A percentile compares a stretch with the other conserved stretches of the same genome.
Conservation (phyloP, 148 eudicot genomes). For the Vaccinium darrowii region DNA sequence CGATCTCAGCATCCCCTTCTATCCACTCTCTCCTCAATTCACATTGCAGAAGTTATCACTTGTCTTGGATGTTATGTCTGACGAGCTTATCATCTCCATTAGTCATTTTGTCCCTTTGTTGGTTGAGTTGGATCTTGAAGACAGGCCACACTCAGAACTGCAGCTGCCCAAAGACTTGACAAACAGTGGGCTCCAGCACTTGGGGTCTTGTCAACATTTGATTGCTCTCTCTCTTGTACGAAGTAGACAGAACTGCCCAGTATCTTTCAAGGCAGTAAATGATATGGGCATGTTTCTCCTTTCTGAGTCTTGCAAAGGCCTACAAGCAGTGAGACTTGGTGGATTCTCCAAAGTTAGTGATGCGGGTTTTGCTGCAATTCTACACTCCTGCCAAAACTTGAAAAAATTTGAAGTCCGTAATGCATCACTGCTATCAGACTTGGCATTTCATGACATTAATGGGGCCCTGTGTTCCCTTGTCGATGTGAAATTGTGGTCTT, state of each 20-base stretch:
- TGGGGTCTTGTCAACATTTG: slow-evolving; percentile 32
- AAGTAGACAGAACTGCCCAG: slow-evolving; percentile 22
- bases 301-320: slow-evolving; percentile 36
- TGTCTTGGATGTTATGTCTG: slow-evolving; percentile 38
- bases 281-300: slow-evolving; percentile 51
- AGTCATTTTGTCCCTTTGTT: slow-evolving; percentile 36
- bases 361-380: slow-evolving; percentile 44
- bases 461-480: slow-evolving; percentile 31
- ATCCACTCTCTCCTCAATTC: slow-evolving; percentile 2
- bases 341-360: slow-evolving; percentile 53
- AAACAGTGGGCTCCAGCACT: slow-evolving; percentile 34
- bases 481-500: slow-evolving; percentile 36
- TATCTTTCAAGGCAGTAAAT: slow-evolving; percentile 36
- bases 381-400: slow-evolving; percentile 35
- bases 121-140: slow-evolving; percentile 50
- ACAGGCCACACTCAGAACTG: slow-evolving; percentile 35
- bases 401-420: slow-evolving; percentile 39
- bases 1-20: not conserved
- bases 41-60: slow-evolving; percentile 35
- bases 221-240: slow-evolving; percentile 40
- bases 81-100: slow-evolving; percentile 32
- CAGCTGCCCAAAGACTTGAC: slow-evolving; percentile 32
- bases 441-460: slow-evolving; percentile 33
- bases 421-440: slow-evolving; percentile 37
- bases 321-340: slow-evolving; percentile 40